Percentiles rank a stretch among this genome's conserved stretches.
Evolutionary conservation across 768 basidiomycete genomes (phyloP).

Genomic region (Serendipita sp.): DNA sequence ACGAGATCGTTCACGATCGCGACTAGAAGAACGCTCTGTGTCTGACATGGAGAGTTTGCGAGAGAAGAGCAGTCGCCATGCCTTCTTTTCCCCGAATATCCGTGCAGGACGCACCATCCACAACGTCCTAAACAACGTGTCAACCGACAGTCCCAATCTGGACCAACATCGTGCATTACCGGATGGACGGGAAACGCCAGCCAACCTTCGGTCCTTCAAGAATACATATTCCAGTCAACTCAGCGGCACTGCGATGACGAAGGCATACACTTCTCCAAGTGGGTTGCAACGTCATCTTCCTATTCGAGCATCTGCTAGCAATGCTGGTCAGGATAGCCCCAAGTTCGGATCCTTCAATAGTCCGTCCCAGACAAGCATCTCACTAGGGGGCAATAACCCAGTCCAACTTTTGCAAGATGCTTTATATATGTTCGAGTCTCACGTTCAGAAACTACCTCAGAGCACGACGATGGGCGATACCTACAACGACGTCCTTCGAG

Average conservation of each 20-base stretch:
- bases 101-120: background rate
- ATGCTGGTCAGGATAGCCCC: background rate
- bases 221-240: background rate
- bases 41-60: background rate
- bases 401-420: conserved; percentile 25
- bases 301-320: background rate
- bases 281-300: background rate
- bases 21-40: background rate
- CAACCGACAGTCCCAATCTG: background rate
- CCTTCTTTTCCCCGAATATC: background rate
- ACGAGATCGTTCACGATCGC: background rate
- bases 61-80: background rate
- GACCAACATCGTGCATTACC: background rate
- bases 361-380: background rate
- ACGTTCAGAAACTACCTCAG: conserved; percentile 40
- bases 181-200: background rate
- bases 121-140: background rate
- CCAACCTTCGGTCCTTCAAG: background rate
- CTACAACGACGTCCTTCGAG: conserved; percentile 38
- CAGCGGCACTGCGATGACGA: background rate
- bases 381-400: background rate
- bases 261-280: background rate
- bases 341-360: background rate
- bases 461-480: conserved; percentile 24
- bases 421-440: conserved; percentile 50